A percentile compares a stretch with the other conserved stretches of the same genome.
phyloP scores from a whole-genome alignment of 139 green algal species.

The Edaphochlamys debaryana region DNA sequence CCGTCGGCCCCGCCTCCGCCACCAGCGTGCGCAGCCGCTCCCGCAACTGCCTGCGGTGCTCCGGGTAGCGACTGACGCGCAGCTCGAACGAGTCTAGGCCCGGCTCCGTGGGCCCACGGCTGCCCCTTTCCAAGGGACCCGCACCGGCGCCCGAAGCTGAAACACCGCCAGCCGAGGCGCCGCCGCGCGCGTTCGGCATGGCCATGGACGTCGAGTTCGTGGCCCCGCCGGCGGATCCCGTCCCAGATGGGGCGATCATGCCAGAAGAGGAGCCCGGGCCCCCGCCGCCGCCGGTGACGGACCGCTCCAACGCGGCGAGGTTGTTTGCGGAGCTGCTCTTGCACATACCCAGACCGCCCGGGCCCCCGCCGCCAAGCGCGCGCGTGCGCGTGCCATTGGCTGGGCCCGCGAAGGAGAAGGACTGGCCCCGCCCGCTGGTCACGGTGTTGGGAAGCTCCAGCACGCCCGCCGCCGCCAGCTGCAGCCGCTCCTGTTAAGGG shows the following conservation, averaged over 20 bases:
- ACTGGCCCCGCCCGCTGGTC: too few relatives aligned
- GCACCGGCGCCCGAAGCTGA: too few relatives aligned
- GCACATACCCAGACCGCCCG: not conserved
- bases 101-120: too few relatives aligned
- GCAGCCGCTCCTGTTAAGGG: slow-evolving; percentile 72
- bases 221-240: too few relatives aligned
- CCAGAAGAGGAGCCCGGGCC: too few relatives aligned
- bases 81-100: slow-evolving; percentile 58
- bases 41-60: slow-evolving; percentile 12
- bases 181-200: too few relatives aligned
- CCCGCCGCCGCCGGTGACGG: not conserved
- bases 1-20: not conserved
- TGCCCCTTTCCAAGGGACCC: too few relatives aligned
- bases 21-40: slow-evolving; percentile 4
- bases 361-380: not conserved
- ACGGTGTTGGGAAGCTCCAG: not conserved
- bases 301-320: not conserved
- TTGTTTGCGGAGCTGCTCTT: slow-evolving; percentile 25
- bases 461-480: slow-evolving; percentile 43
- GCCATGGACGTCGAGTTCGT: too few relatives aligned
- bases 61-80: slow-evolving; percentile 47
- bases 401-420: not conserved
- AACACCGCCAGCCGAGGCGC: too few relatives aligned
- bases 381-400: not conserved
- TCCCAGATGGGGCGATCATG: too few relatives aligned